phyloP scores from a whole-genome alignment of 192 early-diverging fungal species.

The Mortierella alpina region DNA sequence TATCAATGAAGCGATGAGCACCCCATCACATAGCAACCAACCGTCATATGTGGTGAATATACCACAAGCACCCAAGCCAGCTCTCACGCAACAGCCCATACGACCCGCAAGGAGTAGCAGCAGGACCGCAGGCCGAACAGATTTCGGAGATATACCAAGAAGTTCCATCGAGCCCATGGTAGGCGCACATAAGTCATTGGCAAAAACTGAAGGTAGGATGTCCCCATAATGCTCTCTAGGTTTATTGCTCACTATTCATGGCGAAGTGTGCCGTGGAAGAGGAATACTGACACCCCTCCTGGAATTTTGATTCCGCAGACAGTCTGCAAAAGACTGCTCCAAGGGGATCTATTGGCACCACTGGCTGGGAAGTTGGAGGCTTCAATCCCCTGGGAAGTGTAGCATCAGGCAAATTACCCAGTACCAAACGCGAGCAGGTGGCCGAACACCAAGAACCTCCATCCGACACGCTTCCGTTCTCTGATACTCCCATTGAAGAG shows the following conservation, averaged over 20 bases:
- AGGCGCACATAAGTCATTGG: too few species aligned
- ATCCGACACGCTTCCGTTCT: not conserved
- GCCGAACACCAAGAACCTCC: not conserved
- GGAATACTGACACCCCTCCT: too few species aligned
- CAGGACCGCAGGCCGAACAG: too few species aligned
- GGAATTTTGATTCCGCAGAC: too few species aligned
- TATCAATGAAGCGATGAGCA: not conserved
- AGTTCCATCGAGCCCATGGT: too few species aligned
- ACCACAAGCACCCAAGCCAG: conserved; percentile 1
- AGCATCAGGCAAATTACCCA: not conserved
- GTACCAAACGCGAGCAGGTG: not conserved
- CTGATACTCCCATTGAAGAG: conserved; percentile 1
- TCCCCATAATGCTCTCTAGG: too few species aligned
- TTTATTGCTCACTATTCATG: too few species aligned
- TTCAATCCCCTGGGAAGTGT: not conserved
- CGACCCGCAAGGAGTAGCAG: too few species aligned
- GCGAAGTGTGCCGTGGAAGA: too few species aligned
- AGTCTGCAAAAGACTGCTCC: too few species aligned
- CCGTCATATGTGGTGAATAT: not conserved
- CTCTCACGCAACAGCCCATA: not conserved
- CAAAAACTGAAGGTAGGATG: too few species aligned
- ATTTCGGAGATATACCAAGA: too few species aligned
- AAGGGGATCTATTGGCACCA: conserved; percentile 1
- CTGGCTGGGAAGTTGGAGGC: conserved; percentile 27
- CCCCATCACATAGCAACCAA: not conserved